Evolutionary conservation across 139 green algal species (phyloP).

Genomic region (Micractinium conductrix): DNA sequence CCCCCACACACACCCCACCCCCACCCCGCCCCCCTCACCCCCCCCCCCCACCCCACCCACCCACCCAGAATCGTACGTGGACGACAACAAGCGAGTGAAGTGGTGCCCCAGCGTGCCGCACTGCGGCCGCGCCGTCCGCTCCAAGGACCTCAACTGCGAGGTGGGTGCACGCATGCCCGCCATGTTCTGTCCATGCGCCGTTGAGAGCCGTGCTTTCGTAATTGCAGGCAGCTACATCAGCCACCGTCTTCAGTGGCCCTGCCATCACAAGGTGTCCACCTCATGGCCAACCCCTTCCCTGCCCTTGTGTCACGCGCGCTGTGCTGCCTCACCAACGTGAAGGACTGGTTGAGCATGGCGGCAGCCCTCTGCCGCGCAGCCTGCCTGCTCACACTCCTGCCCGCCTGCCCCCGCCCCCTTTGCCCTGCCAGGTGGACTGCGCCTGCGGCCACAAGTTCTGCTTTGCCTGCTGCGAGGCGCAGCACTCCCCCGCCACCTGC

Average conservation of each 20-base stretch:
- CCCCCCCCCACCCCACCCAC: no score
- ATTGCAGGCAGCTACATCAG: no score
- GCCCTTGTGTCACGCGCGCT: no score
- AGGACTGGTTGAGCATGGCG: no score
- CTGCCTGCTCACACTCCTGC: neutral
- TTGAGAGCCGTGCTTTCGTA: no score
- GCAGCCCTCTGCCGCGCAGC: neutral
- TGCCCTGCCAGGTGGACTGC: slow-evolving; percentile 54
- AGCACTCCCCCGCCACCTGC: slow-evolving; percentile 90
- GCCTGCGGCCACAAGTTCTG: slow-evolving; percentile 82
- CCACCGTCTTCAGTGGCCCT: no score
- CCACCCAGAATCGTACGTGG: slow-evolving; percentile 61
- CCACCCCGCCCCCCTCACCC: neutral
- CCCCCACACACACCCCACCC: no score
- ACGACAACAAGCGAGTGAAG: slow-evolving; percentile 69
- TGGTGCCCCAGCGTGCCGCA: slow-evolving; percentile 76
- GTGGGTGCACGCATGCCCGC: neutral
- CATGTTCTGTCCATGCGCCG: no score
- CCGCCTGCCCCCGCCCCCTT: neutral
- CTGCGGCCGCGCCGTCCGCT: slow-evolving; percentile 70
- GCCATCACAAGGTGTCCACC: no score
- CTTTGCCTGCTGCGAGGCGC: slow-evolving; percentile 81
- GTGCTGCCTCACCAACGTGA: no score
- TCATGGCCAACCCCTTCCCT: no score
- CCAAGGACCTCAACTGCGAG: slow-evolving; percentile 15